Base-by-base conservation (phyloP, 768 basidiomycete species). In the Neoboletus magnificus region DNA sequence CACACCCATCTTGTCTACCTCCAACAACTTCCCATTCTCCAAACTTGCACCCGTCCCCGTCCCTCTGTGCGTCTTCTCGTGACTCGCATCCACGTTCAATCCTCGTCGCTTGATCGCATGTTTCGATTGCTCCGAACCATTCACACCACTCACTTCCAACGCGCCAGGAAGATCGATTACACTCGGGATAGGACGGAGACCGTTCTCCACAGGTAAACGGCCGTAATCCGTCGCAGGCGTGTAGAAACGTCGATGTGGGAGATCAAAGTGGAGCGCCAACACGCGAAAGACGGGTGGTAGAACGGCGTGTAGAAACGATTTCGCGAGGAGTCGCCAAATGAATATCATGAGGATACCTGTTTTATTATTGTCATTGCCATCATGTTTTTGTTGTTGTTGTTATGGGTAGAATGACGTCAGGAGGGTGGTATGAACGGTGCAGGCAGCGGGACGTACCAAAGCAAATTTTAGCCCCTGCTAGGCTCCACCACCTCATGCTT, bases 181-280 rank as follows among this genome's bases (percentile, higher is more conserved):
- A 69, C 86, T 88, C 10, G 94, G 94, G 61, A 96, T 85, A 0
- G 91, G 80, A 51, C 82, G 82, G 44, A 94, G 71, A 7, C 77
- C 73, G 22, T 72, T 73, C 57, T 86, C 83, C 33, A 80, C 73
- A 0, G 87, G 87, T 1, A 90, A 82, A 27, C 71, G 78, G 30
- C 78, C 79, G 70, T 97, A 97, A 62, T 94, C 93, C 63, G 93
- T 93, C 30, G 94, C 91, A 29, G 93, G 88, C 6, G 86, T 89
- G 69, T 98, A 97, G 73, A 92, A 93, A 16, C 92, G 79, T 11
- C 96, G 81, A 57, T 85, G 83, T 0, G 95, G 96, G 5, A 98
- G 81, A 9, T 76, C 76, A 64, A 91, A 80, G 37, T 82, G 76
- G 29, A 78, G 80, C 9, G 89, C 79, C 57, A 91, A 76, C 43